Conservation (phyloP, 2,329 filamentous ascomycete species). For the Dactylellina sp. region DNA sequence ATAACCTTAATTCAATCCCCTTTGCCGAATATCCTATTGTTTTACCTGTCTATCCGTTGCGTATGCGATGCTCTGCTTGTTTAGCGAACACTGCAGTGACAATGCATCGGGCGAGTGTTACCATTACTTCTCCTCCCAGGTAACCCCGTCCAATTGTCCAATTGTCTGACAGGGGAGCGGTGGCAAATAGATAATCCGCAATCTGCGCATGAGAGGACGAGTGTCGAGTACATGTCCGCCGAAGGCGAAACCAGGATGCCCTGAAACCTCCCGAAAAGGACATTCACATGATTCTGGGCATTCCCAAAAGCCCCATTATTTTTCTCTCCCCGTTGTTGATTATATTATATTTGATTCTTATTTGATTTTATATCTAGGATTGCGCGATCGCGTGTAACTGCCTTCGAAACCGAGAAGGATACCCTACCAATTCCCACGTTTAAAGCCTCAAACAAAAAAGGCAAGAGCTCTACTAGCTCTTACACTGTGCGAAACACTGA, state of each 20-base stretch:
- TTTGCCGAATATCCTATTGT: too few species aligned
- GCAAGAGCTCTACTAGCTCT: slow-evolving; percentile 52
- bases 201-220: slow-evolving; percentile 9
- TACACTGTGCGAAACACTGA: slow-evolving; percentile 33
- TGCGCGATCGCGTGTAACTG: slow-evolving; percentile 32
- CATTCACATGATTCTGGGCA: slow-evolving; percentile 41
- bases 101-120: too few species aligned
- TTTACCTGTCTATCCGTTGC: too few species aligned
- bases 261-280: slow-evolving; percentile 35
- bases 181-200: slow-evolving; percentile 56
- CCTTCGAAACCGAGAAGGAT: slow-evolving; percentile 43
- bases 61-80: too few species aligned
- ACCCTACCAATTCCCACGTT: slow-evolving; percentile 51
- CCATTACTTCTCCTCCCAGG: too few species aligned
- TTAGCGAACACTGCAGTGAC: too few species aligned
- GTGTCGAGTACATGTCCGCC: slow-evolving; percentile 6
- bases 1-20: too few species aligned
- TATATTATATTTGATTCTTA: neutral
- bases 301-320: neutral
- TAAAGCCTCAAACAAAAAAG: slow-evolving; percentile 53
- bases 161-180: slow-evolving; percentile 8
- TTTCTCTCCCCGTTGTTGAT: neutral
- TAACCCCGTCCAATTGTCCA: neutral
- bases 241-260: slow-evolving; percentile 22
- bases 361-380: neutral